Conservation (phyloP, 495 filamentous ascomycete genomes). For the Podospora anserina region DNA sequence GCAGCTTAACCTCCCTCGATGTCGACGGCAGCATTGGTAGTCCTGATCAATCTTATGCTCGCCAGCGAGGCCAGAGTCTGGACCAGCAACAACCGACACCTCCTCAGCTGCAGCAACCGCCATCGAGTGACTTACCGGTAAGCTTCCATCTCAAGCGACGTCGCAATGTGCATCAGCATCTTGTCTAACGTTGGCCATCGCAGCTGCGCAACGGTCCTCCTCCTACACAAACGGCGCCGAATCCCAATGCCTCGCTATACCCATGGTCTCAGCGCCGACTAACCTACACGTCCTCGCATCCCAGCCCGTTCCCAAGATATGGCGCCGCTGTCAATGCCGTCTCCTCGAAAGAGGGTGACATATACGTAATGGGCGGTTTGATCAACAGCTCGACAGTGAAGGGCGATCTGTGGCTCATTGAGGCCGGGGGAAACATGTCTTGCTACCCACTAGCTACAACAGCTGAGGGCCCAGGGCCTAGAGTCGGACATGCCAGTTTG, state of each 20-base stretch:
- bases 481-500: constrained; percentile 92
- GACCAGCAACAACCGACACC: constrained; percentile 29
- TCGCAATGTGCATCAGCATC: background rate
- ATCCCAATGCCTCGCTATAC: constrained; percentile 65
- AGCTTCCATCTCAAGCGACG: constrained; percentile 16
- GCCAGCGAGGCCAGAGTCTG: constrained; percentile 37
- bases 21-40: constrained; percentile 48
- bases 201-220: constrained; percentile 48
- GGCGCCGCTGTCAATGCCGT: constrained; percentile 92
- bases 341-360: constrained; percentile 92
- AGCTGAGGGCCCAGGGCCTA: constrained; percentile 88
- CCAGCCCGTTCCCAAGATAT: constrained; percentile 93
- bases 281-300: constrained; percentile 76
- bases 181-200: constrained; percentile 10
- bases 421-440: constrained; percentile 79
- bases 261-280: constrained; percentile 92
- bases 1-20: constrained; percentile 52
- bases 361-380: constrained; percentile 97
- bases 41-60: constrained; percentile 46
- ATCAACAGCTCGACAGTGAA: constrained; percentile 93
- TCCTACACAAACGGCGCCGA: constrained; percentile 29
- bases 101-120: constrained; percentile 23
- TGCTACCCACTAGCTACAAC: constrained; percentile 91
- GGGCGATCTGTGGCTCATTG: constrained; percentile 96
- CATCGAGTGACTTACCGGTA: constrained; percentile 49